A percentile compares a stretch with the other conserved stretches of the same genome.
These are phyloP conservation scores for Gracilaria domingensis DNA, from an alignment of 23 red algal species.

Conservation along the genomic window DNA sequence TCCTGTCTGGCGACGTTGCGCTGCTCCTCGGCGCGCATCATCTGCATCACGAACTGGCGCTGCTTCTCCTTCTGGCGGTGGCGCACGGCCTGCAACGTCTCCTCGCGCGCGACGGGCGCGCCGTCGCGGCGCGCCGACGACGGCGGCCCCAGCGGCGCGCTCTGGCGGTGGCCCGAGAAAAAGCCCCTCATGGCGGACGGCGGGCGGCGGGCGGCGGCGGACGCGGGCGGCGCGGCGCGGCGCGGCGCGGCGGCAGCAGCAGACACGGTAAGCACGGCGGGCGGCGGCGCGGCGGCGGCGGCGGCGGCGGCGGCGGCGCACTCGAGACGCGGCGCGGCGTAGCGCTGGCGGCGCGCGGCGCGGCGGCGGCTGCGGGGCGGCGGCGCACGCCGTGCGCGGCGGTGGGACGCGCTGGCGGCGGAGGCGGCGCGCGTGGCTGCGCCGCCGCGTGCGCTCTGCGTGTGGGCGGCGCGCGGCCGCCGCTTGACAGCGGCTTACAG, in stretches of 20 bases:
- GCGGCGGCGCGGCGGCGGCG: neutral
- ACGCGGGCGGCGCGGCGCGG: too few relatives aligned
- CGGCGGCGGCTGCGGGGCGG: neutral
- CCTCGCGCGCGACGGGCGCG: conserved; percentile 7
- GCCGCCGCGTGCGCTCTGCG: neutral
- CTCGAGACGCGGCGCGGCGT: neutral
- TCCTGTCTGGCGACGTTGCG: conserved; percentile 4
- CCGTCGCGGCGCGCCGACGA: neutral
- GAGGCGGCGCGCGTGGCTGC: neutral
- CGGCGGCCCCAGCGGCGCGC: conserved; percentile 57
- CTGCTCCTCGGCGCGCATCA: conserved; percentile 66
- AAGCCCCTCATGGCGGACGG: conserved; percentile 38
- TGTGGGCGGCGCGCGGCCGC: too few relatives aligned
- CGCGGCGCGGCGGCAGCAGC: too few relatives aligned
- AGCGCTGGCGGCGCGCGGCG: neutral
- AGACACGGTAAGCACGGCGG: neutral
- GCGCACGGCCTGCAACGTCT: conserved; percentile 62
- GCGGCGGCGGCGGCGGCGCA: neutral
- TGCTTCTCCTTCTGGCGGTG: conserved; percentile 61
- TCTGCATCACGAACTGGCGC: conserved; percentile 56
- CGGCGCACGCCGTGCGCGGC: neutral
- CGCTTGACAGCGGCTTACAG: too few relatives aligned
- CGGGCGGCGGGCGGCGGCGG: too few relatives aligned
- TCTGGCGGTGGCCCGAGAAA: conserved; percentile 56
- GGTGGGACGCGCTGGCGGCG: neutral